Conservation (phyloP, 768 basidiomycete species). For the Punctularia strigosozonata region DNA sequence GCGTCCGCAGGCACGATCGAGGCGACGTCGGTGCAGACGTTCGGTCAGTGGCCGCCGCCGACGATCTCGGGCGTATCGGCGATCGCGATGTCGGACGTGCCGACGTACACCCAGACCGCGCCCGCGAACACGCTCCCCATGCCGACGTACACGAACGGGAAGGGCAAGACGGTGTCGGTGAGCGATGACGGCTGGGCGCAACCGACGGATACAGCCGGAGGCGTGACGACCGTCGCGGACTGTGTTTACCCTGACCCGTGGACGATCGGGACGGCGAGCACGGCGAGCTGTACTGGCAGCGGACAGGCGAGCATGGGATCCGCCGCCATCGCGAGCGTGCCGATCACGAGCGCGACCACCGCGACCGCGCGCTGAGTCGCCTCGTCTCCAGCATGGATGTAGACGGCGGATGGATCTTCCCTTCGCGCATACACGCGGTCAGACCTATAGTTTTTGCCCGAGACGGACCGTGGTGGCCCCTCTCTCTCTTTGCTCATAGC, state of each 20-base stretch:
- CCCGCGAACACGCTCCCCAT: slow-evolving; percentile 43
- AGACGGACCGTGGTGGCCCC: too few species aligned
- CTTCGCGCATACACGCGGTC: too few species aligned
- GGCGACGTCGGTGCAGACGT: slow-evolving; percentile 26
- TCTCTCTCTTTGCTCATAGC: too few species aligned
- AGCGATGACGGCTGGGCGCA: slow-evolving; percentile 49
- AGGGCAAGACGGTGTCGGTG: slow-evolving; percentile 24
- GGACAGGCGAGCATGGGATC: too few species aligned
- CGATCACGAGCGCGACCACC: too few species aligned
- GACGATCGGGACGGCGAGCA: slow-evolving; percentile 10
- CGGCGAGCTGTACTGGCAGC: slow-evolving; percentile 9
- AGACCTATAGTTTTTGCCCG: too few species aligned
- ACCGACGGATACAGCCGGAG: slow-evolving; percentile 33
- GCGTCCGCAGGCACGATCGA: slow-evolving; percentile 37
- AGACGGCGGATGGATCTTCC: too few species aligned
- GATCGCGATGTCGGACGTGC: slow-evolving; percentile 28
- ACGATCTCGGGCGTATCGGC: slow-evolving; percentile 32
- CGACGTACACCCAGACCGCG: slow-evolving; percentile 56
- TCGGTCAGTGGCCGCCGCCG: slow-evolving; percentile 42
- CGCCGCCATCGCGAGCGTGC: too few species aligned
- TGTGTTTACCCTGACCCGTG: slow-evolving; percentile 59
- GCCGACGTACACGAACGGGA: slow-evolving; percentile 35
- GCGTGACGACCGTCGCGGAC: slow-evolving; percentile 47
- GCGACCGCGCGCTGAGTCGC: too few species aligned
- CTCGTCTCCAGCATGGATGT: too few species aligned